A percentile compares a stretch with the other conserved stretches of the same genome.
These are phyloP conservation scores for Aureococcus anophagefferens DNA, from an alignment of 108 stramenopile species.

Conservation along the genomic window DNA sequence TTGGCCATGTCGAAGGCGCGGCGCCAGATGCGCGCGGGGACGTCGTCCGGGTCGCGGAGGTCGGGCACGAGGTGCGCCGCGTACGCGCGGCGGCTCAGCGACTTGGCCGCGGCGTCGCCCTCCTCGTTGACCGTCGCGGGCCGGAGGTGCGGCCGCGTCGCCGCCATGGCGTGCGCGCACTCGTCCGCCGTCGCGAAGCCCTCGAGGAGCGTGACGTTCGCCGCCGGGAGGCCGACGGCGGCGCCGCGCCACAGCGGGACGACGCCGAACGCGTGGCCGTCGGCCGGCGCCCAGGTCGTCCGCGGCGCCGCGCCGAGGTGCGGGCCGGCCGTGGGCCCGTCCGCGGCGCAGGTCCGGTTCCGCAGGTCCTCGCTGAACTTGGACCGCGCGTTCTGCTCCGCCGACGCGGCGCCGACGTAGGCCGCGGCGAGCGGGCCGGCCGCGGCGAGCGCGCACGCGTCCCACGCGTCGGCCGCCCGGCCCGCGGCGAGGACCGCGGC, in stretches of 20 bases:
- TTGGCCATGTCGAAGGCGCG: conserved; percentile 23
- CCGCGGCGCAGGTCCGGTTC: background rate
- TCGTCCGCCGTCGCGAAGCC: conserved; percentile 15
- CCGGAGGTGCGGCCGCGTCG: conserved; percentile 6
- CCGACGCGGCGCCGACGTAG: background rate
- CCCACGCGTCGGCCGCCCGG: background rate
- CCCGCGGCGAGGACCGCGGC: background rate
- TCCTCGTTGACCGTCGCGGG: conserved; percentile 18
- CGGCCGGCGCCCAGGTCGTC: background rate
- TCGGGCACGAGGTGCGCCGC: conserved; percentile 14
- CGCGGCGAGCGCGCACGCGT: background rate
- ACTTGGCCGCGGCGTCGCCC: conserved; percentile 3
- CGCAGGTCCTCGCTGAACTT: background rate
- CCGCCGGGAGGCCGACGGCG: background rate
- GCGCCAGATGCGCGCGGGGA: conserved; percentile 1
- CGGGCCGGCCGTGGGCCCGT: background rate
- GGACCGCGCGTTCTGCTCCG: background rate
- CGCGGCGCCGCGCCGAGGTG: background rate
- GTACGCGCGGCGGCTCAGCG: conserved; percentile 11
- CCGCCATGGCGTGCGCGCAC: conserved; percentile 7
- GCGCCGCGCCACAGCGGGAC: conserved; percentile 10
- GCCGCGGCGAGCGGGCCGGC: background rate
- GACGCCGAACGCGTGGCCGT: background rate
- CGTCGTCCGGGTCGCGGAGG: background rate
- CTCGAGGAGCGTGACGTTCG: conserved; percentile 11